phyloP scores from a whole-genome alignment of 2,329 filamentous ascomycete species.

The Fonsecaea nubica region DNA sequence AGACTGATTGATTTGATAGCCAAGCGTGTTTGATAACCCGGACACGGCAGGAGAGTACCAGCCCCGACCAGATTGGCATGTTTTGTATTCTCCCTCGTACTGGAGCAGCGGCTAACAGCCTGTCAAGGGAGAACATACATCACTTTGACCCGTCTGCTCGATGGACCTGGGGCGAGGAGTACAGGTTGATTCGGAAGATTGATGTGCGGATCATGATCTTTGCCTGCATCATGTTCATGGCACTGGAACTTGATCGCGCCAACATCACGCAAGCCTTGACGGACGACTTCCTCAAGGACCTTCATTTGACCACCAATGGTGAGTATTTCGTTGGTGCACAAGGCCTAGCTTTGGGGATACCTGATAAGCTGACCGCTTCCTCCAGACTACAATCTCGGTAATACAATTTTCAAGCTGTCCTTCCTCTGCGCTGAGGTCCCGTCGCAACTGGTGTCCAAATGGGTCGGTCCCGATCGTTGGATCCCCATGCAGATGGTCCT shows the following conservation, averaged over 20 bases:
- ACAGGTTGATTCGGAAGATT: constrained; percentile 36
- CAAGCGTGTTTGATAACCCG: constrained; percentile 55
- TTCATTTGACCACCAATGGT: constrained; percentile 44
- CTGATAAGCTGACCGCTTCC: constrained; percentile 24
- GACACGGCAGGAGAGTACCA: constrained; percentile 46
- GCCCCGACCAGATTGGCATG: constrained; percentile 30
- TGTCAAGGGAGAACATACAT: constrained; percentile 50
- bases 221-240: constrained; percentile 64
- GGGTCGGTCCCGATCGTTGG: constrained; percentile 61
- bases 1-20: constrained; percentile 39
- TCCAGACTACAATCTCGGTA: constrained; percentile 51
- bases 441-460: constrained; percentile 63
- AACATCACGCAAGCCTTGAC: constrained; percentile 64
- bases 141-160: constrained; percentile 50
- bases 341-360: neutral
- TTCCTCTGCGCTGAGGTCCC: constrained; percentile 64
- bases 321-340: neutral
- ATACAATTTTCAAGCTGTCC: constrained; percentile 61
- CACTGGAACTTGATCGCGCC: constrained; percentile 64
- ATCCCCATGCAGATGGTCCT: constrained; percentile 59
- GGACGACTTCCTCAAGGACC: constrained; percentile 61
- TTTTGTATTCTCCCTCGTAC: constrained; percentile 40
- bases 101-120: neutral
- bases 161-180: constrained; percentile 36
- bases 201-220: constrained; percentile 43